Conservation (phyloP, 2,329 filamentous ascomycete genomes). For the Mycosphaerella sp. region DNA sequence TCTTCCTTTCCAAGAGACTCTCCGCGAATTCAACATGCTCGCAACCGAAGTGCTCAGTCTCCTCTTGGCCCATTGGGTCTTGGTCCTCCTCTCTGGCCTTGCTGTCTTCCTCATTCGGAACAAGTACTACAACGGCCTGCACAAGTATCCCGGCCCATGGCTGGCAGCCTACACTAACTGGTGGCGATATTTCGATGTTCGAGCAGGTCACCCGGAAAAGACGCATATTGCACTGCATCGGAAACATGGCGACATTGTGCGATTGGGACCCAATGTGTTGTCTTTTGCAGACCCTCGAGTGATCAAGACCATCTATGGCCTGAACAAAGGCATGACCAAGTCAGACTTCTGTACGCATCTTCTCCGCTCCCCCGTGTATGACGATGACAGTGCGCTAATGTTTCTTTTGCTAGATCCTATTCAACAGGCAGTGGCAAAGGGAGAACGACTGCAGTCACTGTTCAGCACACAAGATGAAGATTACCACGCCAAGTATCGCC, state of each 20-base stretch:
- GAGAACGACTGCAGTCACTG: constrained; percentile 61
- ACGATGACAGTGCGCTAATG: background rate
- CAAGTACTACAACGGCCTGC: constrained; percentile 51
- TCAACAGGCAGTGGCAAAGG: constrained; percentile 65
- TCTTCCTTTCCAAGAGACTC: background rate
- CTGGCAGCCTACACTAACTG: constrained; percentile 63
- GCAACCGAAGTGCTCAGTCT: constrained; percentile 25
- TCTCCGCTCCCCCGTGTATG: background rate
- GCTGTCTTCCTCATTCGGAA: constrained; percentile 38
- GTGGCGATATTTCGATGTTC: constrained; percentile 69
- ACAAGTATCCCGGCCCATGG: constrained; percentile 66
- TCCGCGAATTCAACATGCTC: constrained; percentile 14
- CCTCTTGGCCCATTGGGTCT: constrained; percentile 38
- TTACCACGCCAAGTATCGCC: constrained; percentile 68
- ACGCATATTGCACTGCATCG: constrained; percentile 63
- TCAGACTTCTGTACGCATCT: constrained; percentile 57
- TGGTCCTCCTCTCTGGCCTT: constrained; percentile 31
- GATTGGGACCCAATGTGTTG: constrained; percentile 65
- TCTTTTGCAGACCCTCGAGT: constrained; percentile 69
- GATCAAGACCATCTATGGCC: constrained; percentile 68
- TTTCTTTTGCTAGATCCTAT: constrained; percentile 49
- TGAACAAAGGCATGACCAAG: constrained; percentile 77
- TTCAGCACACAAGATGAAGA: constrained; percentile 70
- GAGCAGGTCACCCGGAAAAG: constrained; percentile 56
- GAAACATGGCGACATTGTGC: constrained; percentile 66